Base-by-base conservation (phyloP, 805 yeast species). In the Nakazawaea wickerhamii region DNA sequence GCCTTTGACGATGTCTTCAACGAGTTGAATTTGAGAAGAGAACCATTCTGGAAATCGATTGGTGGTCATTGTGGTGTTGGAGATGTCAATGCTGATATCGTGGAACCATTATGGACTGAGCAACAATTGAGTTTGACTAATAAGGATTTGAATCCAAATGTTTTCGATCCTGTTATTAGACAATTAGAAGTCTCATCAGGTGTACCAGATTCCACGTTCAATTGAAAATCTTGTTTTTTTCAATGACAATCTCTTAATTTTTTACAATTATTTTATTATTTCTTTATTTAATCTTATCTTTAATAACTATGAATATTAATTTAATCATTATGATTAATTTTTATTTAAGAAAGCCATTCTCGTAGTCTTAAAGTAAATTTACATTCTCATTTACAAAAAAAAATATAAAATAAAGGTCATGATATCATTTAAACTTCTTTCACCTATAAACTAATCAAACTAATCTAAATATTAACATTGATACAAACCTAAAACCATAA, bases 1-100 rank as follows among this genome's bases (percentile, higher is more conserved):
- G 88, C 97, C 10, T 70, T 93, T 38, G 95, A 88, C 53, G 75
- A 77, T 36, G 87, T 90, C 19, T 93, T 91, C 70, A 71, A 68
- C 32, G 83, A 82, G 49, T 71, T 93, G 61, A 73, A 70, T 47
- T 75, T 91, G 60, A 80, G 81, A 62, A 81, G 93, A 59, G 79
- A 81, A 37, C 57, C 68, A 38, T 91, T 86, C 57, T 87, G 97
- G 90, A 80, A 75, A 48, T 63, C 64, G 18, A 67, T 67, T 48
- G 98, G 97, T 50, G 96, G 97, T n/a, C 77, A 81, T 51, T 83
- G 95, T 58, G 95, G 95, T 43, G 95, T 89, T 51, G 96, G 96
- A 47, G 79, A 70, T 30, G 61, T 66, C 26, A 63, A 64, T 14
- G 67, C 67, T 17, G 58, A 60, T 23, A 60, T 65, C 15, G 73